Base-by-base conservation (phyloP, 805 yeast species). In the Zygoascus biomembranicola region DNA sequence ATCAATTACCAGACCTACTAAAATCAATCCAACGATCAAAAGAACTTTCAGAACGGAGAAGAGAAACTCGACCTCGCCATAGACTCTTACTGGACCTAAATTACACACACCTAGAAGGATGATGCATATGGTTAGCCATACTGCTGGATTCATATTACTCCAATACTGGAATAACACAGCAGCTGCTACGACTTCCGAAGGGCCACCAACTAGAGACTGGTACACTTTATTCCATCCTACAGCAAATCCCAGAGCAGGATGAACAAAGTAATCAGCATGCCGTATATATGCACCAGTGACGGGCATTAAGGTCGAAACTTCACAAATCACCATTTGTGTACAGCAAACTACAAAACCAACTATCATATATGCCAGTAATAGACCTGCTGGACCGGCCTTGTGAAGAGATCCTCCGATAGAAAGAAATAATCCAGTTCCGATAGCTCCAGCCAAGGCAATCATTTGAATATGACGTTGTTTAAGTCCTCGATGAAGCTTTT, bases 371-470 rank as follows among this genome's bases (percentile, higher is more conserved):
- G 88, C 79, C 51, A 87, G 76, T 43, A 84, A 65, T 37, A 76
- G 63, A 2, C 78, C 67, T 5, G 72, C 79, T 2, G 68, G 92
- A 8, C 95, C 95, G 13, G 87, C 89, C 13, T 75, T 66, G n/a
- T 75, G 72, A 52, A 87, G 73, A 1, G 92, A 82, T n/a, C 81
- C 71, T 54, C 90, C 89, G 2, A 90, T 84, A 61, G 90, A 89
- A 60, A 87, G 83, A 59, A 87, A 72, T 53, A 87, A 73, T 63
- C 90, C 95, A 1, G 94, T 85, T 52, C 94, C 94, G 51, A 87
- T 69, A 9, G 92, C 87, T 60, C 94, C 92, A 59, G 94, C 95
- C 59, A 87, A 80, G 58, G 94, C 85, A 63, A 84, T 81, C 85
- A 84, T 81, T 53, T 81, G 76, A 57, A 82, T 75, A 63, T 84